Evolutionary conservation across 228 moss, liverwort and hornwort species (phyloP).

Genomic region (Sphagnum fallax): DNA sequence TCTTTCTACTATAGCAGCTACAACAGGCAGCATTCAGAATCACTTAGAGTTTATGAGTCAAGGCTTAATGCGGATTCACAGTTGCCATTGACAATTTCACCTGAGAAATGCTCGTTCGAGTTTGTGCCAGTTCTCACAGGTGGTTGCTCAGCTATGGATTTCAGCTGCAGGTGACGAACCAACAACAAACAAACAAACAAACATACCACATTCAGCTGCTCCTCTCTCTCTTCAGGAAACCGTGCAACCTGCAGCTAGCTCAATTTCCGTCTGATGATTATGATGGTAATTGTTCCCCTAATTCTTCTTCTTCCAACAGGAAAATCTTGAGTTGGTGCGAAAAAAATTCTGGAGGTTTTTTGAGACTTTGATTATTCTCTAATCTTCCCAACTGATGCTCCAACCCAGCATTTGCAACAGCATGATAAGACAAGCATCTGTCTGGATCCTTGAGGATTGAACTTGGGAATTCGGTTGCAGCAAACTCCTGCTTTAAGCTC

Average conservation of each 20-base stretch:
- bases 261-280: not conserved
- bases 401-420: not conserved
- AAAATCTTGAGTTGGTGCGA: not conserved
- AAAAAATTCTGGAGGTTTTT: not conserved
- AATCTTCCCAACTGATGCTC: not conserved
- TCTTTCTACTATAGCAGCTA: not conserved
- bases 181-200: conserved; percentile 1
- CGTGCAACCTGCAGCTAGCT: not conserved
- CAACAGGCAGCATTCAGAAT: not conserved
- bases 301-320: not conserved
- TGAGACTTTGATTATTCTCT: not conserved
- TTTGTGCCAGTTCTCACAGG: conserved; percentile 18
- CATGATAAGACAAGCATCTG: no score
- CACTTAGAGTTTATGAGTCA: not conserved
- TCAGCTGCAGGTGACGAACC: no score
- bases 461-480: not conserved
- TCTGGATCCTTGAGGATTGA: no score
- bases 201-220: not conserved
- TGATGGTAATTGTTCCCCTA: not conserved
- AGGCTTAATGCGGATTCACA: conserved; percentile 6
- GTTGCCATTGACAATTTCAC: not conserved
- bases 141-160: conserved; percentile 8
- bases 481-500: not conserved
- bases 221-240: not conserved
- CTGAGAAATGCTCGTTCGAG: conserved; percentile 15